Evolutionary conservation across 2,329 filamentous ascomycete species (phyloP).

Genomic region (Epichloe sylvatica): DNA sequence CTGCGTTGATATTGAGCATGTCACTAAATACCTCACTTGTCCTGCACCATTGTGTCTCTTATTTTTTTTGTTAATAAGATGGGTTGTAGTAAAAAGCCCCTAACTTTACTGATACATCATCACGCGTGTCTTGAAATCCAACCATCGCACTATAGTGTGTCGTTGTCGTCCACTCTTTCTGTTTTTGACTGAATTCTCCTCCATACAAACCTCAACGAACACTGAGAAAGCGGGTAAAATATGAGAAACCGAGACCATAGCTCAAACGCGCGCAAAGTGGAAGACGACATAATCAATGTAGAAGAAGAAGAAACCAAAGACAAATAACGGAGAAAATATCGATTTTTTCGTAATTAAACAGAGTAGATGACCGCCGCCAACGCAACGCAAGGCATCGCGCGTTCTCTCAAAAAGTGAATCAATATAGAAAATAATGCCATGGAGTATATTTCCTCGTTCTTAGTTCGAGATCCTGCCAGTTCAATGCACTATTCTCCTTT

Average conservation of each 20-base stretch:
- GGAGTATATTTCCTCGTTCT: constrained; percentile 7
- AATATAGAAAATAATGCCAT: constrained; percentile 13
- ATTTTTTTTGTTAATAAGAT: too few species aligned
- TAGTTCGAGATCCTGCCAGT: neutral
- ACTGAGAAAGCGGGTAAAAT: constrained; percentile 2
- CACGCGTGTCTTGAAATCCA: neutral
- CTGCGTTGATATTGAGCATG: neutral
- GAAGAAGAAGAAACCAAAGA: neutral
- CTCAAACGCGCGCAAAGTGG: neutral
- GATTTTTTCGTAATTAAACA: constrained; percentile 36
- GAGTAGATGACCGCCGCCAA: constrained; percentile 32
- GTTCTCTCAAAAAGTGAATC: constrained; percentile 9
- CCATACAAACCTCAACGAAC: neutral
- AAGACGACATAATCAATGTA: neutral
- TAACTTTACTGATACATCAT: neutral
- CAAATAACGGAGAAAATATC: constrained; percentile 11
- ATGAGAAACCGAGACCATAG: neutral
- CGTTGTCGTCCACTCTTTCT: neutral
- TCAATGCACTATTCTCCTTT: neutral
- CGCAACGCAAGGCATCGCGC: constrained; percentile 10
- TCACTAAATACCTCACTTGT: too few species aligned
- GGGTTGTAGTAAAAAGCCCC: too few species aligned
- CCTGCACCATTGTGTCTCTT: too few species aligned
- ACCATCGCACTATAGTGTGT: neutral
- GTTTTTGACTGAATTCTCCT: neutral